Evolutionary conservation across 2,329 filamentous ascomycete genomes (phyloP).

Genomic region (Sarocladium oryzae): DNA sequence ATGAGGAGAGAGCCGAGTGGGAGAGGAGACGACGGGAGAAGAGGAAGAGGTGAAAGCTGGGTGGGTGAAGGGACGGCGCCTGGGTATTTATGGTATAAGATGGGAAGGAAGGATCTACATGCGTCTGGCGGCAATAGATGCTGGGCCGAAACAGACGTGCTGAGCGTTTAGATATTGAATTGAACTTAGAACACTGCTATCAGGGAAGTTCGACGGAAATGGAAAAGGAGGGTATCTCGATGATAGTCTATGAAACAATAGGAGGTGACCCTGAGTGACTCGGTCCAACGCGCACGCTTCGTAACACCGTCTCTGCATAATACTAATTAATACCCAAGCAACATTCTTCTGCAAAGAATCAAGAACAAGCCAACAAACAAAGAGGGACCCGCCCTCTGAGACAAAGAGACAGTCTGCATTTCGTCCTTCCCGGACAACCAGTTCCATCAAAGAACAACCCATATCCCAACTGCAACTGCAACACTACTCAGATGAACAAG

Average conservation of each 20-base stretch:
- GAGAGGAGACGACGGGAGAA: constrained; percentile 44
- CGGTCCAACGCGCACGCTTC: background rate
- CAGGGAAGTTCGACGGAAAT: background rate
- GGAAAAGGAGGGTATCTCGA: background rate
- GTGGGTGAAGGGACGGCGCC: background rate
- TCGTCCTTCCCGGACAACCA: background rate
- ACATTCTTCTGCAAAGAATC: background rate
- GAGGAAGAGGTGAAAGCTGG: constrained; percentile 9
- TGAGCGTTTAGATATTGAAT: constrained; percentile 8
- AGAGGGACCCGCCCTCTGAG: constrained; percentile 5
- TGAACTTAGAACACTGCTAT: background rate
- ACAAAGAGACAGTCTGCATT: background rate
- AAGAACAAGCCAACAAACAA: background rate
- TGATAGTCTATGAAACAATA: background rate
- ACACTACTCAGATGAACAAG: constrained; percentile 10
- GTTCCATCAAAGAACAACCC: constrained; percentile 3
- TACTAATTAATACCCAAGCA: background rate
- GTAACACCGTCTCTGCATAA: background rate
- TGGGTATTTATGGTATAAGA: background rate
- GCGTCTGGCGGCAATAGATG: constrained; percentile 1
- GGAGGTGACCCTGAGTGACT: background rate
- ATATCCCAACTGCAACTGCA: constrained; percentile 9
- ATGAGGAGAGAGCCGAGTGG: constrained; percentile 57
- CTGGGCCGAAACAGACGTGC: background rate
- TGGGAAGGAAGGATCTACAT: background rate